A percentile compares a stretch with the other conserved stretches of the same genome.
These are phyloP conservation scores for Sporisorium graminicola DNA, from an alignment of 1,284 basidiomycete species.

Conservation along the genomic window DNA sequence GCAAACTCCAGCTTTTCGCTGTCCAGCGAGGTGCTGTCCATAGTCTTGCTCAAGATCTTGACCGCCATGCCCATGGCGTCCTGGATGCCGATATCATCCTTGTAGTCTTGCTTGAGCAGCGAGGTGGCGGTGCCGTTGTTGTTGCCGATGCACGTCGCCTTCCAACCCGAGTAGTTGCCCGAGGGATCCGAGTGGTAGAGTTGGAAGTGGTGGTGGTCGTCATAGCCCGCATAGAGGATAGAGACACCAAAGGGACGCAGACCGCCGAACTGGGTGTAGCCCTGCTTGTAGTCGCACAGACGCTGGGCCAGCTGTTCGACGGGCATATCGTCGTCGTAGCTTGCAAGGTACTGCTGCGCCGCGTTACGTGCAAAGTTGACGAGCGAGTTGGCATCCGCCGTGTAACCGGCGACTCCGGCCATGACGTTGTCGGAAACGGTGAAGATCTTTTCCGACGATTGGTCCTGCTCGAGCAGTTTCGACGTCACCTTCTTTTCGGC, in stretches of 20 bases:
- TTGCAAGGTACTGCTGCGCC: constrained; percentile 86
- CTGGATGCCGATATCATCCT: constrained; percentile 81
- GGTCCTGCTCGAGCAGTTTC: constrained; percentile 92
- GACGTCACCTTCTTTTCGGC: constrained; percentile 99
- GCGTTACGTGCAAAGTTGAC: constrained; percentile 93
- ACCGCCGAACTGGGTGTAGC: constrained; percentile 98
- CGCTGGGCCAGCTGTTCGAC: constrained; percentile 94
- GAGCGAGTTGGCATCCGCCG: constrained; percentile 96
- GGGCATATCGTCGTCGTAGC: constrained; percentile 97
- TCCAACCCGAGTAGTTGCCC: constrained; percentile 99
- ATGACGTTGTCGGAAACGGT: constrained; percentile 84
- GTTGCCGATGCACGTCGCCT: constrained; percentile 96
- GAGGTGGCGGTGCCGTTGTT: constrained; percentile 96
- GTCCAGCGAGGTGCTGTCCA: constrained; percentile 96
- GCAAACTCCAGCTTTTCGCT: constrained; percentile 83
- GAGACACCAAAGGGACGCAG: constrained; percentile 98
- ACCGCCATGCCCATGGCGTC: constrained; percentile 89
- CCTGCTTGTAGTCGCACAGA: constrained; percentile 97
- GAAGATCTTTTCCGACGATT: constrained; percentile 96
- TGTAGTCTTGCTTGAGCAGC: constrained; percentile 97
- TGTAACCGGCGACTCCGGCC: constrained; percentile 92
- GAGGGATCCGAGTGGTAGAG: constrained; percentile 98
- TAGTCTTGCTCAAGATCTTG: constrained; percentile 98
- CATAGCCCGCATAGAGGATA: constrained; percentile 94
- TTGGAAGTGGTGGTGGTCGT: constrained; percentile 95